Percentiles rank a stretch among this genome's conserved stretches.
Evolutionary conservation across 2,329 filamentous ascomycete species (phyloP).

Genomic region (Daldinia sp.): DNA sequence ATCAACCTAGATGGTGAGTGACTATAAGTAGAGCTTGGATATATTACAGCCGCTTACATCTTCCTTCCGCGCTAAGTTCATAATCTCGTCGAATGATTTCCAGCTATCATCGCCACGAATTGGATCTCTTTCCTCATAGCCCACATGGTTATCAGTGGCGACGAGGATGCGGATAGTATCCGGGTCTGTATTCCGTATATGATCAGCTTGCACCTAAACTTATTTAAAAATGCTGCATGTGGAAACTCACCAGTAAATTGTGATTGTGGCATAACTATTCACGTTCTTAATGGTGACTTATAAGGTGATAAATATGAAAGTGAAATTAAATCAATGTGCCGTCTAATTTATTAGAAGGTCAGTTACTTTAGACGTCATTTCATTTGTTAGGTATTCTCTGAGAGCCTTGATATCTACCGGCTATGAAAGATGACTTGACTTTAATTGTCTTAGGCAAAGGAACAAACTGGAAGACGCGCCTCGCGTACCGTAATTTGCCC

Average conservation of each 20-base stretch:
- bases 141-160: conserved; percentile 97
- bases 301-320: neutral
- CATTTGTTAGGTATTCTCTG: neutral
- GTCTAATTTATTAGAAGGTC: neutral
- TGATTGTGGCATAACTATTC: conserved; percentile 44
- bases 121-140: conserved; percentile 91
- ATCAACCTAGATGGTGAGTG: conserved; percentile 72
- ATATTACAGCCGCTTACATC: conserved; percentile 67
- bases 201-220: conserved; percentile 46
- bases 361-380: neutral
- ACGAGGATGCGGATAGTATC: conserved; percentile 96
- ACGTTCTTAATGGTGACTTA: neutral
- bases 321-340: neutral
- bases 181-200: conserved; percentile 51
- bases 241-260: conserved; percentile 44
- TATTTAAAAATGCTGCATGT: conserved; percentile 43
- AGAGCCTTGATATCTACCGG: neutral
- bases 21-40: conserved; percentile 14
- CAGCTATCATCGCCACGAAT: conserved; percentile 98
- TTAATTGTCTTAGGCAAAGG: conserved; percentile 2
- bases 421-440: neutral
- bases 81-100: conserved; percentile 94
- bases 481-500: conserved; percentile 33
- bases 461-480: conserved; percentile 27
- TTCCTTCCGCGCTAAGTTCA: conserved; percentile 84